Conservation (phyloP, 129 eudicot genomes). For the Calendula officinalis region DNA sequence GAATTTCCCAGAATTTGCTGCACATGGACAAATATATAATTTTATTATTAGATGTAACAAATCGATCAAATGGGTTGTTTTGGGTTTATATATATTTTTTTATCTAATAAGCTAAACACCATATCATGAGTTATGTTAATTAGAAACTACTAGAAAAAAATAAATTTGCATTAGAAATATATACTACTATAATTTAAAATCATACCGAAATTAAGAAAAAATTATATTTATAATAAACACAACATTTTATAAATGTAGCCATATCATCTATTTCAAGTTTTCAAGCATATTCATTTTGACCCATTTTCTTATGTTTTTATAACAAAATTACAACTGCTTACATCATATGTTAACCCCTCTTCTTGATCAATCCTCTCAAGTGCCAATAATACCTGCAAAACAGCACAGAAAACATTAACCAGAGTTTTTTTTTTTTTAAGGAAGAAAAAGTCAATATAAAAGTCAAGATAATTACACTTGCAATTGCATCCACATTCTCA, state of each 20-base stretch:
- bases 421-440: too few relatives aligned
- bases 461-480: conserved; percentile 49
- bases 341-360: conserved; percentile 78
- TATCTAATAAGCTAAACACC: neutral
- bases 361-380: conserved; percentile 87
- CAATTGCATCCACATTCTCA: conserved; percentile 62
- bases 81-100: neutral
- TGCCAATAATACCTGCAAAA: conserved; percentile 61
- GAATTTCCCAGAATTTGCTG: conserved; percentile 71
- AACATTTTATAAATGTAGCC: neutral
- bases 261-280: too few relatives aligned
- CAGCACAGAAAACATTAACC: neutral
- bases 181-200: too few relatives aligned
- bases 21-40: conserved; percentile 9
- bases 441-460: neutral
- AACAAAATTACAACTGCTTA: conserved; percentile 14
- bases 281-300: too few relatives aligned
- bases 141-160: neutral
- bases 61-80: neutral
- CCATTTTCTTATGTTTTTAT: neutral
- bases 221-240: too few relatives aligned
- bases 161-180: too few relatives aligned
- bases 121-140: too few relatives aligned
- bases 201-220: too few relatives aligned
- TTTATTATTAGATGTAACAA: neutral